These are phyloP conservation scores for Lactifluus piperatus DNA, from an alignment of 768 basidiomycete species.

Conservation along the genomic window DNA sequence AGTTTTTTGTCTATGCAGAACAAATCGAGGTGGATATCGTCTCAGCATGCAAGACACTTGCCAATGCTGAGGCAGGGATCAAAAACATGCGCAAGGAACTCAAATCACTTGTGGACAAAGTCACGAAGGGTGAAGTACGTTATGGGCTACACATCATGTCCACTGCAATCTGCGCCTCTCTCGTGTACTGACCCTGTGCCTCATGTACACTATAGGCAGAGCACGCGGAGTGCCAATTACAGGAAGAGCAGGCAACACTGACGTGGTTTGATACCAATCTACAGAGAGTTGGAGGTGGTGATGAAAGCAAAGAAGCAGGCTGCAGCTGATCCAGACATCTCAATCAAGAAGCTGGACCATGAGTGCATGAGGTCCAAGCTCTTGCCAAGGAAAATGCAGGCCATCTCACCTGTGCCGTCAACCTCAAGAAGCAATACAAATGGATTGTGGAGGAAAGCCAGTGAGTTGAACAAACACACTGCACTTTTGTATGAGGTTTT, in stretches of 20 bases:
- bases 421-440: constrained; percentile 71
- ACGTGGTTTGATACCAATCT: constrained; percentile 85
- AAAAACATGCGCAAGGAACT: no score
- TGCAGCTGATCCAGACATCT: constrained; percentile 56
- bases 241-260: constrained; percentile 81
- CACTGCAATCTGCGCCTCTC: no score
- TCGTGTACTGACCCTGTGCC: no score
- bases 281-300: constrained; percentile 65
- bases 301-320: constrained; percentile 76
- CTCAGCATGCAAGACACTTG: constrained; percentile 1
- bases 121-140: no score
- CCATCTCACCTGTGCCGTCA: constrained; percentile 42
- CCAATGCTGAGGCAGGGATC: not conserved
- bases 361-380: constrained; percentile 55
- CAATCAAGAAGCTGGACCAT: constrained; percentile 40
- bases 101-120: no score
- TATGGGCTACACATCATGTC: no score
- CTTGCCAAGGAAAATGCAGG: constrained; percentile 57
- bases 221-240: constrained; percentile 63
- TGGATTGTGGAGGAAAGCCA: constrained; percentile 87
- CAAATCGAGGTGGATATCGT: constrained; percentile 68
- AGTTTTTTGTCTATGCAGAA: constrained; percentile 35
- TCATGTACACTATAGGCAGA: no score
- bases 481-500: no score
- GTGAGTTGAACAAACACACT: no score